Evolutionary conservation across 1,284 basidiomycete species (phyloP).

Genomic region (Tilletia caries): DNA sequence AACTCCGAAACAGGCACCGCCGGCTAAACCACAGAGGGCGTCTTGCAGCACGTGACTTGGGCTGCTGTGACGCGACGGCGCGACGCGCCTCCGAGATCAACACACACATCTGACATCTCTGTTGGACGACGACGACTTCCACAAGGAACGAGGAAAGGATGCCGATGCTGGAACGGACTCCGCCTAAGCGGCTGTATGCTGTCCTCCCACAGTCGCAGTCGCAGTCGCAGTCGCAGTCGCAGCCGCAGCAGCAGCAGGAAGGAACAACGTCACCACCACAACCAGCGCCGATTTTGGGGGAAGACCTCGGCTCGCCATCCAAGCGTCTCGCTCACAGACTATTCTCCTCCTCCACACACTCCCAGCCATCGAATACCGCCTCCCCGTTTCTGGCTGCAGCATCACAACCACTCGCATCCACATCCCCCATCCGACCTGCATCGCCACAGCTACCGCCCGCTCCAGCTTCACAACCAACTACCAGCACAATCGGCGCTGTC

Average conservation of each 20-base stretch:
- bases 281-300: too few species aligned
- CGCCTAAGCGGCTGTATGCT: background rate
- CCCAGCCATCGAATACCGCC: background rate
- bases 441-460: background rate
- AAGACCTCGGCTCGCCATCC: background rate
- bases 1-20: too few species aligned
- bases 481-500: background rate
- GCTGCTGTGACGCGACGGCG: too few species aligned
- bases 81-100: background rate
- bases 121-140: background rate
- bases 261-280: too few species aligned
- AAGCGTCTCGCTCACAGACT: background rate
- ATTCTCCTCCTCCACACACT: background rate
- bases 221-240: background rate
- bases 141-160: background rate
- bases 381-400: background rate
- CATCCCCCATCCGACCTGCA: background rate
- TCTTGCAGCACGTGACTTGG: too few species aligned
- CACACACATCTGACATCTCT: background rate
- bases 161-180: conserved; percentile 2
- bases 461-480: background rate
- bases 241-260: background rate
- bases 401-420: too few species aligned
- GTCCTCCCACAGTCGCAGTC: background rate
- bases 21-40: too few species aligned